phyloP scores from a whole-genome alignment of 2,329 filamentous ascomycete genomes.

The Fusarium sp. region DNA sequence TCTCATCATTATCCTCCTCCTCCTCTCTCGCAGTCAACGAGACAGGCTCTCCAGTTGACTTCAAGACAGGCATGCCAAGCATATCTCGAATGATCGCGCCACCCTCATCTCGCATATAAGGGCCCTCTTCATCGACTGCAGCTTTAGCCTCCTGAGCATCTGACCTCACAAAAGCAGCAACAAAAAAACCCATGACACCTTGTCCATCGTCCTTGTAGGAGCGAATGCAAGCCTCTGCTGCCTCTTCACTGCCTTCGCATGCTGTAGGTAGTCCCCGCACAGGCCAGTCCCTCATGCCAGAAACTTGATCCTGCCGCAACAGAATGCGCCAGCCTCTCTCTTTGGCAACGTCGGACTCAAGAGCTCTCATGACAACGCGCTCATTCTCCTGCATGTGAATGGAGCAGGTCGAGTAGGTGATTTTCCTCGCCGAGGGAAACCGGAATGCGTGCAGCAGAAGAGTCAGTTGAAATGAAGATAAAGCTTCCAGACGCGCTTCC shows the following conservation, averaged over 20 bases:
- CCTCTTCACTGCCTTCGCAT: conserved; percentile 59
- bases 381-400: conserved; percentile 91
- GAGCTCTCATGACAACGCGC: conserved; percentile 77
- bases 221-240: conserved; percentile 81
- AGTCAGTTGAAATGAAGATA: conserved; percentile 84
- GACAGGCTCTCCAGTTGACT: conserved; percentile 50
- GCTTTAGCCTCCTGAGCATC: conserved; percentile 31
- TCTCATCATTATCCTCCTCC: conserved; percentile 32
- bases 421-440: conserved; percentile 78
- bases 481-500: conserved; percentile 72
- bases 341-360: conserved; percentile 74
- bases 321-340: conserved; percentile 82
- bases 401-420: conserved; percentile 96
- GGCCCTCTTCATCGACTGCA: conserved; percentile 54
- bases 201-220: conserved; percentile 83
- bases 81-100: conserved; percentile 62
- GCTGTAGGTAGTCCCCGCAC: conserved; percentile 68
- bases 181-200: conserved; percentile 95
- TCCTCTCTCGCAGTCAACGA: conserved; percentile 41
- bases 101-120: conserved; percentile 64
- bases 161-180: conserved; percentile 79
- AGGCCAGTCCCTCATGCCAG: conserved; percentile 80
- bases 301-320: conserved; percentile 75
- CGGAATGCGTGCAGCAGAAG: conserved; percentile 85
- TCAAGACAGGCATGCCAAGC: conserved; percentile 53